Conservation (phyloP, 1,284 basidiomycete species). For the Sutorius eximius region DNA sequence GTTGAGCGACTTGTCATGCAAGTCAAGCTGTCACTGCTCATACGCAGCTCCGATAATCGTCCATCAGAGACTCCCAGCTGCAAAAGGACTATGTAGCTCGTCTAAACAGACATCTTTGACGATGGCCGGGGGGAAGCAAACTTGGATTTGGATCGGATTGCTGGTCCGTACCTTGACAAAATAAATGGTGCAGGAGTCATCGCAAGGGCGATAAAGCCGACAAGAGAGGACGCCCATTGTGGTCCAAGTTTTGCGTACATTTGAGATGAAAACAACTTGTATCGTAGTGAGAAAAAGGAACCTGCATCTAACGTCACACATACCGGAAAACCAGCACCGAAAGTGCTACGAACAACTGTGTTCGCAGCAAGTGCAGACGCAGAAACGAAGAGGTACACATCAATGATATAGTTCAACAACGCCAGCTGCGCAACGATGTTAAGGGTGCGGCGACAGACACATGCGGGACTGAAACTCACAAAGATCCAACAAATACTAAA, state of each 20-base stretch:
- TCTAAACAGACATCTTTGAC: slow-evolving; percentile 18
- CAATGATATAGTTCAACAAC: slow-evolving; percentile 59
- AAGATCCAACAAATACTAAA: slow-evolving; percentile 59
- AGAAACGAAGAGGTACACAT: slow-evolving; percentile 55
- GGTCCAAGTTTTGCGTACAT: slow-evolving; percentile 54
- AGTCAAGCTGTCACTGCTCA: no score
- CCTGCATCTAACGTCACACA: slow-evolving; percentile 9
- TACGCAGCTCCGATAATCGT: neutral
- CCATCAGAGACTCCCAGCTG: neutral
- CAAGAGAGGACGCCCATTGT: slow-evolving; percentile 56
- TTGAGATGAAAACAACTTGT: slow-evolving; percentile 49
- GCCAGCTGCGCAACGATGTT: slow-evolving; percentile 39
- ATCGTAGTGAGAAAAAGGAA: slow-evolving; percentile 10
- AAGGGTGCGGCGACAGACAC: neutral
- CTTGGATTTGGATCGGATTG: slow-evolving; percentile 44
- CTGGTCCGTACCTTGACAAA: slow-evolving; percentile 47
- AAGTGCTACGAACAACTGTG: slow-evolving; percentile 54
- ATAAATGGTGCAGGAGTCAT: slow-evolving; percentile 59
- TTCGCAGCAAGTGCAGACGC: slow-evolving; percentile 60
- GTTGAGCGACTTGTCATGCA: no score
- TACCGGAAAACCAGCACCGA: slow-evolving; percentile 61
- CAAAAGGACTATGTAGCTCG: neutral
- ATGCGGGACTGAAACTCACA: slow-evolving; percentile 37
- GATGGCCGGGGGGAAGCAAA: slow-evolving; percentile 37
- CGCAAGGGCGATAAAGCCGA: slow-evolving; percentile 50